Percentiles rank a stretch among this genome's conserved stretches.
Conservation (phyloP, 2,329 filamentous ascomycete genomes). For the Meredithiella fracta region DNA sequence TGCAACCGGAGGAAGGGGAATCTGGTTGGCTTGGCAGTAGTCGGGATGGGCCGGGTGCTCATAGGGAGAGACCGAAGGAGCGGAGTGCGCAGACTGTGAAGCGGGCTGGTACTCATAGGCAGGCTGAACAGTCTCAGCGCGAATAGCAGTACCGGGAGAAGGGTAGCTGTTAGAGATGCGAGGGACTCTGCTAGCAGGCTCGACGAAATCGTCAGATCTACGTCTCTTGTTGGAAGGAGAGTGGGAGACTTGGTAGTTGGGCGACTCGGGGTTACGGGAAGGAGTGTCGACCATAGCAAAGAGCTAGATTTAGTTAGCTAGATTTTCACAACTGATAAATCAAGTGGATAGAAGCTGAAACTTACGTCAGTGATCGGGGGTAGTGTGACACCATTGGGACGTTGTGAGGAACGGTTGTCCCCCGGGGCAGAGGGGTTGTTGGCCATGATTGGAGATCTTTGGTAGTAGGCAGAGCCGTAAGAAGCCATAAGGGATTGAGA, state of each 20-base stretch:
- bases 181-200: neutral
- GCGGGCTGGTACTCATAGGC: neutral
- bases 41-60: neutral
- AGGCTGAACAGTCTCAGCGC: neutral
- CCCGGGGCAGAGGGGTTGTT: neutral
- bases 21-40: neutral
- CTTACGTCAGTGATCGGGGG: neutral
- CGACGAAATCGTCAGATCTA: neutral
- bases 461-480: neutral
- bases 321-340: neutral
- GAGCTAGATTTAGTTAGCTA: neutral
- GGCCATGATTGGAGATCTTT: neutral
- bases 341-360: neutral
- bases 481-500: neutral
- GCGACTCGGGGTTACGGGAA: neutral
- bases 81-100: neutral
- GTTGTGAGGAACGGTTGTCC: neutral
- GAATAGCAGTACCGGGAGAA: neutral
- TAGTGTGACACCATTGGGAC: neutral
- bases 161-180: neutral
- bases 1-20: neutral
- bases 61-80: neutral
- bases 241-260: neutral
- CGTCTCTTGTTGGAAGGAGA: neutral
- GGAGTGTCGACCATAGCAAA: neutral